Evolutionary conservation across 352 stramenopile species (phyloP).

Genomic region (Phytophthora cactorum): DNA sequence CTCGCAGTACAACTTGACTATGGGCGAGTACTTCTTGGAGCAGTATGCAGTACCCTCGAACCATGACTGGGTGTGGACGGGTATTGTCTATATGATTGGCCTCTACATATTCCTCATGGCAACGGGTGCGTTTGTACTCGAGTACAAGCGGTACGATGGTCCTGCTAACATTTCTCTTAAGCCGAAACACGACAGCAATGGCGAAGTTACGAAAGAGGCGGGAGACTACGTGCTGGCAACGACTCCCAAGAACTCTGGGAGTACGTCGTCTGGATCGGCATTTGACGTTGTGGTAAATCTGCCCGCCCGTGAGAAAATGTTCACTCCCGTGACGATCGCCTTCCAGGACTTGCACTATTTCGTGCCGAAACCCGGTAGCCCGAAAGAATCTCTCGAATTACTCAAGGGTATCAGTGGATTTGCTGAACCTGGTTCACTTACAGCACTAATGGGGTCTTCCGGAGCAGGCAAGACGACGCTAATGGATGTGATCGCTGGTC

Average conservation of each 20-base stretch:
- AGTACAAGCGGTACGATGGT: constrained; percentile 43
- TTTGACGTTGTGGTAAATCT: constrained; percentile 5
- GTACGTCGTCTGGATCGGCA: too few species aligned
- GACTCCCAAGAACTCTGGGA: constrained; percentile 14
- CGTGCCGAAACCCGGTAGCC: constrained; percentile 7
- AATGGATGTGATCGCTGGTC: constrained; percentile 19
- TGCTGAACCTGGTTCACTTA: constrained; percentile 12
- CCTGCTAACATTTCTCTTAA: constrained; percentile 13
- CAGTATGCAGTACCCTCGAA: constrained; percentile 38
- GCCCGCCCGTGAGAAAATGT: background rate
- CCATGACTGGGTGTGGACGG: constrained; percentile 29
- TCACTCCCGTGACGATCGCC: background rate
- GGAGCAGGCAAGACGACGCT: constrained; percentile 13
- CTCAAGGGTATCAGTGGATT: constrained; percentile 14
- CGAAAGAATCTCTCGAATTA: constrained; percentile 5
- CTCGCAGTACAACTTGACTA: constrained; percentile 41
- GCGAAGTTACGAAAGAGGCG: too few species aligned
- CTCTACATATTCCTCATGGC: constrained; percentile 41
- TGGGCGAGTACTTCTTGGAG: constrained; percentile 40
- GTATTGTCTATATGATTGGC: constrained; percentile 34
- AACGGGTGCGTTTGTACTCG: constrained; percentile 38
- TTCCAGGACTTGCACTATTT: constrained; percentile 12
- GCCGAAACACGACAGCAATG: background rate
- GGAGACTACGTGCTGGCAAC: constrained; percentile 12
- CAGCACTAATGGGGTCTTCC: constrained; percentile 13